phyloP scores from a whole-genome alignment of 2,329 filamentous ascomycete species.

The Aspergillus spinulosporus region DNA sequence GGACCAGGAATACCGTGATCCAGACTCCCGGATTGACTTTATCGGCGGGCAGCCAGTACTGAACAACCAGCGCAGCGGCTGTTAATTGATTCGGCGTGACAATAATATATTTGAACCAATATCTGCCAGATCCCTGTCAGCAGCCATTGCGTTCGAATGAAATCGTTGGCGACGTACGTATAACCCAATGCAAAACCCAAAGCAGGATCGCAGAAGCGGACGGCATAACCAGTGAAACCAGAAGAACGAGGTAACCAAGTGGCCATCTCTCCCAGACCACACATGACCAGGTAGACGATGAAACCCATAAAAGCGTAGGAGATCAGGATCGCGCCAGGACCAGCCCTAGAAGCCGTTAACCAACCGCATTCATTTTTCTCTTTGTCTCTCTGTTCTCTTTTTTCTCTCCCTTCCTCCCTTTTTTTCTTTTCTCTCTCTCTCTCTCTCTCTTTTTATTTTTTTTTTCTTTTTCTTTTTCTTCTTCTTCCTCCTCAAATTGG shows the following conservation, averaged over 20 bases:
- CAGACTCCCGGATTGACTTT: constrained; percentile 75
- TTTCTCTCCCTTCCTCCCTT: too few relatives aligned
- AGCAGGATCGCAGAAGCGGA: constrained; percentile 75
- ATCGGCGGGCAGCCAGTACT: constrained; percentile 69
- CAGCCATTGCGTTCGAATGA: background rate
- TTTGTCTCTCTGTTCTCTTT: too few relatives aligned
- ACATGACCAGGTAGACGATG: constrained; percentile 79
- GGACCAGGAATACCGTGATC: constrained; percentile 68
- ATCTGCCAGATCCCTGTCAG: constrained; percentile 27
- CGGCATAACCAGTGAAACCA: constrained; percentile 79
- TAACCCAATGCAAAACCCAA: constrained; percentile 77
- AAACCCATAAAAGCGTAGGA: constrained; percentile 48
- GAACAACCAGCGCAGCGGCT: constrained; percentile 74
- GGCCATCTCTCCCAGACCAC: constrained; percentile 79
- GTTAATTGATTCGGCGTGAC: constrained; percentile 83
- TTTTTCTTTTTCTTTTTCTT: too few relatives aligned
- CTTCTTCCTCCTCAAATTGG: background rate
- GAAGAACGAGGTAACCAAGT: constrained; percentile 75
- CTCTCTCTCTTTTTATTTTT: too few relatives aligned
- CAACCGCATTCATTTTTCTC: background rate
- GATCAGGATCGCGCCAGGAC: constrained; percentile 46
- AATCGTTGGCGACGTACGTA: constrained; percentile 50
- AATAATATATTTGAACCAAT: constrained; percentile 78
- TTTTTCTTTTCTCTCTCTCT: too few relatives aligned
- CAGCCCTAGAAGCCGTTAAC: constrained; percentile 30